Percentiles rank a stretch among this genome's conserved stretches.
These are phyloP conservation scores for Russula lepida DNA, from an alignment of 768 basidiomycete genomes.

Conservation along the genomic window DNA sequence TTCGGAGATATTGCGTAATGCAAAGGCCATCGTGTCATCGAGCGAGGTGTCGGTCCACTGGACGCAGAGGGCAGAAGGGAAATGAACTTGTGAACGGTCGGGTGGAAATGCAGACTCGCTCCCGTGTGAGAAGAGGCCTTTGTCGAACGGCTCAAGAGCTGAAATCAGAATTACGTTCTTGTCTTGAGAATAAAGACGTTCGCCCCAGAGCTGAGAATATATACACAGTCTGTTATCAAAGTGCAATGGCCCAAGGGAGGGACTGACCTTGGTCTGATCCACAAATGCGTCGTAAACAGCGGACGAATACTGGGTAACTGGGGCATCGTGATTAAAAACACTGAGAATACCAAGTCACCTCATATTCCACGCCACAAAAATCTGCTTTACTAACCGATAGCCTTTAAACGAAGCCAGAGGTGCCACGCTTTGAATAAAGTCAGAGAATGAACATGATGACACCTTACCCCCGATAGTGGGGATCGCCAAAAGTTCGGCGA, in stretches of 20 bases:
- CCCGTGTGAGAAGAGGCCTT: constrained; percentile 6
- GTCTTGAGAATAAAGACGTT: background rate
- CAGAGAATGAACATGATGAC: background rate
- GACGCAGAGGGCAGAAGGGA: background rate
- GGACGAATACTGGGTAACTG: background rate
- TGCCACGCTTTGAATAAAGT: background rate
- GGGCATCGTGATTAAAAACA: background rate
- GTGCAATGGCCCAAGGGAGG: background rate
- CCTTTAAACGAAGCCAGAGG: too few relatives aligned
- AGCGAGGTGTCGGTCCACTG: constrained; percentile 18
- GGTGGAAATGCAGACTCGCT: constrained; percentile 11
- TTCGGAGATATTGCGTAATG: constrained; percentile 24
- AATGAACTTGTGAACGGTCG: constrained; percentile 1
- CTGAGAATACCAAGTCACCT: background rate
- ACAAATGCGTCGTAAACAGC: background rate
- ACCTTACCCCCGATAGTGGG: background rate
- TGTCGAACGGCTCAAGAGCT: background rate
- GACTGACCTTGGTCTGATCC: background rate
- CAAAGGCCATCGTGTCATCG: constrained; percentile 36
- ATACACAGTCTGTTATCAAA: background rate
- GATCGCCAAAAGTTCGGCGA: constrained; percentile 20
- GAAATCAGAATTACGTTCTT: background rate
- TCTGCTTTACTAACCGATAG: background rate
- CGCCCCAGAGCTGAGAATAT: background rate
- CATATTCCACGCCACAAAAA: background rate